phyloP scores from a whole-genome alignment of 2,329 filamentous ascomycete species.

The Neopestalotiopsis sp. region DNA sequence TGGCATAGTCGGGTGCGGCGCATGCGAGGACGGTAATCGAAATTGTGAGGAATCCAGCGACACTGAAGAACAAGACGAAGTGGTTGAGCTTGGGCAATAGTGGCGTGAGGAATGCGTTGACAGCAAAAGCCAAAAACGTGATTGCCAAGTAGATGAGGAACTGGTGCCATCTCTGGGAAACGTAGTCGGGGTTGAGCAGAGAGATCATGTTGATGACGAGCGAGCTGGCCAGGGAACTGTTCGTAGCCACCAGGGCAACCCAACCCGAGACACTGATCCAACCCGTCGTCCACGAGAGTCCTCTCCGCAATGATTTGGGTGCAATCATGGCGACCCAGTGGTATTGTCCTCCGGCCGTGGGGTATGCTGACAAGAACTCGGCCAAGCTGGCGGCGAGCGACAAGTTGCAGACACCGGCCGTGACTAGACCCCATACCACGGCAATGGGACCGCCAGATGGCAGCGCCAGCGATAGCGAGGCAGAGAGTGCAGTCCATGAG shows the following conservation, averaged over 20 bases:
- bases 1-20: conserved; percentile 68
- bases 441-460: conserved; percentile 74
- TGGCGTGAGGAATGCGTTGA: conserved; percentile 70
- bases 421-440: conserved; percentile 74
- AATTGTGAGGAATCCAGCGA: conserved; percentile 72
- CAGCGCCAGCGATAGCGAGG: conserved; percentile 56
- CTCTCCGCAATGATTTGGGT: conserved; percentile 64
- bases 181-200: conserved; percentile 64
- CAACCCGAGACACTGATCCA: conserved; percentile 78
- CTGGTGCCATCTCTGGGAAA: conserved; percentile 69
- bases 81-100: conserved; percentile 71
- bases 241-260: conserved; percentile 72
- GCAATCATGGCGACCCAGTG: conserved; percentile 74
- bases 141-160: conserved; percentile 75
- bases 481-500: conserved; percentile 53
- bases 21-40: conserved; percentile 72
- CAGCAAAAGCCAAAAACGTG: conserved; percentile 62
- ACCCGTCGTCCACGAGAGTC: conserved; percentile 73
- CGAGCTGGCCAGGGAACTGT: conserved; percentile 69
- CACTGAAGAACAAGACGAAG: conserved; percentile 73
- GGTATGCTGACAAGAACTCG: conserved; percentile 72
- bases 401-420: conserved; percentile 72
- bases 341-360: conserved; percentile 67
- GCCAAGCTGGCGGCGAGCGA: conserved; percentile 72
- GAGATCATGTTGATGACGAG: conserved; percentile 70